Evolutionary conservation across 805 yeast genomes (phyloP), one percentile per base, ranked within the genome.

Genomic region (Grigorovia jiainica): DNA sequence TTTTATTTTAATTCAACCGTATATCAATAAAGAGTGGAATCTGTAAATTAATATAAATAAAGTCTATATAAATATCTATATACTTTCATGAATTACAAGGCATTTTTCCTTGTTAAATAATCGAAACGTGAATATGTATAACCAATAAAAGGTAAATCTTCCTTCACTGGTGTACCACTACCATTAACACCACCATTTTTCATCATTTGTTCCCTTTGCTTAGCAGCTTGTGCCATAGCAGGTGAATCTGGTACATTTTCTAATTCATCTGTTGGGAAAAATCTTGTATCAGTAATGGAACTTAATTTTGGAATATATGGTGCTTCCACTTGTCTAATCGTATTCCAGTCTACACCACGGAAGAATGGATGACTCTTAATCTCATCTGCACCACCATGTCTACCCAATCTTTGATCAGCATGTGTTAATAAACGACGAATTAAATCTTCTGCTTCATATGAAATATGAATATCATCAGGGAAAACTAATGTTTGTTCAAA

Each of bases 261-360:
- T 55, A 90, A 70, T 58, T 90, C 98, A 60, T 90, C 97, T 2
- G 95, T 87, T 34, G 98, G 97, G 87, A 92, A 92, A 70, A 90
- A 90, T 53, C 97, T 73, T 0, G 98, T 92, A 62, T 92, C 98
- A 5, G 97, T 90, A 46, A 90, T 82, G 10, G 95, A 82, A 51
- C 87, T 77, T 57, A 92, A 72, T 57, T 87, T 84, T 20, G 98
- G 95, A 51, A 92, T 83, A 55, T 87, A 87, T 18, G 97, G 97
- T 3, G 96, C 96, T 52, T 81, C 87, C 44, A 87, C 94, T 44
- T 77, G 79, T 44, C 96, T 70, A 43, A 87, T 87, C 15, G 85
- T 77, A 41, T 80, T 79, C 97, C 97, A 87, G 62, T 87, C 92
- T 34, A 87, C 96, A n/a, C 97, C 97, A 38, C 92, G 71, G 71